A percentile compares a stretch with the other conserved stretches of the same genome.
These are phyloP conservation scores for Ganoderma sp. DNA, from an alignment of 1,284 basidiomycete genomes.

Conservation along the genomic window DNA sequence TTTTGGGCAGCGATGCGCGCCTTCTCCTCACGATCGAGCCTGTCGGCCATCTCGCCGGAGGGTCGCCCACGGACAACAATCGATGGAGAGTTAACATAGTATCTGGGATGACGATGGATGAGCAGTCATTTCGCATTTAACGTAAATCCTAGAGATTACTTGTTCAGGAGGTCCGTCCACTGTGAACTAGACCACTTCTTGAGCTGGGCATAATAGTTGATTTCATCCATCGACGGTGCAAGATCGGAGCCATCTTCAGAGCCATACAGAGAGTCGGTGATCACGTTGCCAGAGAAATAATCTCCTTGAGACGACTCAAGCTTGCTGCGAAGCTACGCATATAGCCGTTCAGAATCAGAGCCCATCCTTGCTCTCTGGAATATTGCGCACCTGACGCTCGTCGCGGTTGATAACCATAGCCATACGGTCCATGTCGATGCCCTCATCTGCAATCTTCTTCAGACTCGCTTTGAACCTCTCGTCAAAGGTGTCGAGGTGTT, in stretches of 20 bases:
- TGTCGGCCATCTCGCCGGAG: constrained; percentile 83
- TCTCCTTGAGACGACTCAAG: constrained; percentile 81
- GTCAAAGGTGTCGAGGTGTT: constrained; percentile 78
- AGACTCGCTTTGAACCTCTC: constrained; percentile 76
- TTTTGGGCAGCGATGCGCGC: constrained; percentile 77
- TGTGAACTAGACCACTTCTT: constrained; percentile 76
- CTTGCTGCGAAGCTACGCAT: constrained; percentile 68
- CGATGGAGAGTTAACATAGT: constrained; percentile 75
- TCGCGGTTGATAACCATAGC: constrained; percentile 86
- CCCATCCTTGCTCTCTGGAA: neutral
- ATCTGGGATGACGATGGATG: constrained; percentile 52
- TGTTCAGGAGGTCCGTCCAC: constrained; percentile 83
- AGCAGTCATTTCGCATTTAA: neutral
- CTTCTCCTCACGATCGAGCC: constrained; percentile 85
- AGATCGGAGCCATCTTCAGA: constrained; percentile 85
- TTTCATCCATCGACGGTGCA: constrained; percentile 76
- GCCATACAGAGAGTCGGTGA: constrained; percentile 91
- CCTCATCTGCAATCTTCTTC: constrained; percentile 72
- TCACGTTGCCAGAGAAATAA: constrained; percentile 73
- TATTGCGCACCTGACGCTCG: constrained; percentile 72
- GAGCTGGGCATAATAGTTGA: constrained; percentile 72
- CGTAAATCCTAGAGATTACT: constrained; percentile 51
- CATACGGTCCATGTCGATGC: constrained; percentile 94
- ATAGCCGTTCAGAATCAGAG: constrained; percentile 9
- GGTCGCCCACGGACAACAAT: constrained; percentile 87